These are phyloP conservation scores for Sanghuangporus baumii DNA, from an alignment of 1,284 basidiomycete species.

Conservation along the genomic window DNA sequence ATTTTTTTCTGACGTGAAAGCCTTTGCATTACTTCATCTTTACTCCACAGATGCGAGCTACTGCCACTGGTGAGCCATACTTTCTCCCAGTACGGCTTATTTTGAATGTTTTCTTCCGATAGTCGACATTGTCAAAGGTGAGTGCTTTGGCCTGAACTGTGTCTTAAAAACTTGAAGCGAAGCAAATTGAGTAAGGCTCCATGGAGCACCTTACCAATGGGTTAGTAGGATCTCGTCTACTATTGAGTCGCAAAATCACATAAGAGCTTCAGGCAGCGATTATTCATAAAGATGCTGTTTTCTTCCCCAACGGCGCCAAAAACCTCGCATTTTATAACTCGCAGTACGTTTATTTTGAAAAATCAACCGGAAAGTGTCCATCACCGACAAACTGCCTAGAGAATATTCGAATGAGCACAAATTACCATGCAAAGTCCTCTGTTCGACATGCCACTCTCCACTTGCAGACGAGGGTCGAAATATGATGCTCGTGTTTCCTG, in stretches of 20 bases:
- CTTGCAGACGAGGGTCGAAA: constrained; percentile 14
- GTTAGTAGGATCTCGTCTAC: not conserved
- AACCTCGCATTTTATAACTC: constrained; percentile 9
- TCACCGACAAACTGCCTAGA: not conserved
- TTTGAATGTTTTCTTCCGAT: not conserved
- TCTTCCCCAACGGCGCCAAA: constrained; percentile 7
- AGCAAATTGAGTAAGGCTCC: not conserved
- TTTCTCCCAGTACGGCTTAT: not conserved
- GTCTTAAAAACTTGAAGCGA: not conserved
- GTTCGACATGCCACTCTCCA: constrained; percentile 8
- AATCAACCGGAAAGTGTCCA: not conserved
- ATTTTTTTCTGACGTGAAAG: not conserved
- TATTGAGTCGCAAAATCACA: not conserved
- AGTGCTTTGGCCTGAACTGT: not conserved
- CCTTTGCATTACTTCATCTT: not conserved
- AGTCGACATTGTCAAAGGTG: constrained; percentile 14
- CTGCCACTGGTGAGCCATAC: constrained; percentile 2
- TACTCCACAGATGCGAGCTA: not conserved
- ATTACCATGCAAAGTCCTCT: constrained; percentile 9
- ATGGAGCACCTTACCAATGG: constrained; percentile 16
- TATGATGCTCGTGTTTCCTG: constrained; percentile 16
- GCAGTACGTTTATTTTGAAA: not conserved
- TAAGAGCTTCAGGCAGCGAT: constrained; percentile 7
- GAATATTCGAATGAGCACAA: constrained; percentile 3
- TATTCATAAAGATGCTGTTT: constrained; percentile 9